Evolutionary conservation across 2,329 filamentous ascomycete species (phyloP), one percentile per base, ranked within the genome.

Genomic region (Triangularia setosa): DNA sequence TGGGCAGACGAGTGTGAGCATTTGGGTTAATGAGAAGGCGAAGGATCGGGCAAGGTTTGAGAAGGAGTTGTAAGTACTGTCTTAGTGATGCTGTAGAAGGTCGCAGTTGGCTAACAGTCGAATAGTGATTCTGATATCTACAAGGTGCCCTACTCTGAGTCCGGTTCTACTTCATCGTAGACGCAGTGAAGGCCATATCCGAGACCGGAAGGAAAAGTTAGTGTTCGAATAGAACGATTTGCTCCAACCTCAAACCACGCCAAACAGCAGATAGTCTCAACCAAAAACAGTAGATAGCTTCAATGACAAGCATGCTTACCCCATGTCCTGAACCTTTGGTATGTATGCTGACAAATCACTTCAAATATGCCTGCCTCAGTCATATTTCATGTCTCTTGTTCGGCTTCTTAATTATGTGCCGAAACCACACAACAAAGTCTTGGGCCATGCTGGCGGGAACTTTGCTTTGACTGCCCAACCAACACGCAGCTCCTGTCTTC

Each of bases 11-110:
- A 86, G 83, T 66, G 82, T 88, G 3, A 81, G 82, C 61, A 81
- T 90, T 4, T 90, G 83, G 79, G 86, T 88, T 3, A 82, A 82
- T 64, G 79, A 79, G 52, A 79, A 82, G 57, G 84, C 84, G 0
- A 77, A 81, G 27, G 83, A 81, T 2, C 78, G 81, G 65, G 78
- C 81, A 5, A 71, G 68, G 62, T 81, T 86, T 62, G 65, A 69
- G 12, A 65, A 72, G 61, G 63, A 75, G 23, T 81, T 82, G 78
- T 82, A 69, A 77, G 75, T 75, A 3, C 11, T 2, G 1, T 23
- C 16, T 9, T 12, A 11, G 1, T 35, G 2, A 23, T 14, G 48
- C 23, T 30, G 12, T 2, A 3, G 44, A 2, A 11, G 18, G 12
- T 8, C 1, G 8, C 4, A 21, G 9, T 64, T 68, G 14, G 69